Percentiles rank a stretch among this genome's conserved stretches.
Evolutionary conservation across 2,329 filamentous ascomycete genomes (phyloP).

Genomic region (Penicillium italicum): DNA sequence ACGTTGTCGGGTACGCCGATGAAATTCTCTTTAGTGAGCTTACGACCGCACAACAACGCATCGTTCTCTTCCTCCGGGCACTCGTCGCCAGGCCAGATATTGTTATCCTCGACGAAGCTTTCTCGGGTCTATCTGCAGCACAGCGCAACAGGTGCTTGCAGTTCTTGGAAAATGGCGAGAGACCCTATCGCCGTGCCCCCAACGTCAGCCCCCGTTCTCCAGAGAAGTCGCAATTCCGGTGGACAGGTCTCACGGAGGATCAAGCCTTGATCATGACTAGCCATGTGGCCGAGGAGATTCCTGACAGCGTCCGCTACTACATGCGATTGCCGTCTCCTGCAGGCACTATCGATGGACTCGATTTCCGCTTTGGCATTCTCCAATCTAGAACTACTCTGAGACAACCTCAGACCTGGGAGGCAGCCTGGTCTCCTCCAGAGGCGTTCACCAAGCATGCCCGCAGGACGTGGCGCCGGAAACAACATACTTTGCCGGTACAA

Average conservation of each 20-base stretch:
- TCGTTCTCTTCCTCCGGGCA: constrained; percentile 78
- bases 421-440: constrained; percentile 26
- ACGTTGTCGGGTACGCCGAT: constrained; percentile 63
- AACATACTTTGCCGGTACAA: neutral
- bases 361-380: constrained; percentile 33
- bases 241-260: constrained; percentile 58
- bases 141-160: constrained; percentile 82
- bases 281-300: constrained; percentile 86
- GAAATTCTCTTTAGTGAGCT: constrained; percentile 69
- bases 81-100: constrained; percentile 77
- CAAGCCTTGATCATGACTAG: constrained; percentile 92
- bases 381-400: constrained; percentile 19
- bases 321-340: constrained; percentile 64
- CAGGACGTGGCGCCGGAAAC: neutral
- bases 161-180: constrained; percentile 68
- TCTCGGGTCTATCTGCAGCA: constrained; percentile 76
- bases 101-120: constrained; percentile 82
- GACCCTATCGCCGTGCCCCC: constrained; percentile 39
- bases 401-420: constrained; percentile 27
- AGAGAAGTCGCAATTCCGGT: constrained; percentile 10
- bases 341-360: constrained; percentile 22
- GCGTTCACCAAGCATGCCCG: constrained; percentile 11
- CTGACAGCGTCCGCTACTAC: constrained; percentile 77
- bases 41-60: constrained; percentile 58
- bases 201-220: neutral